A percentile compares a stretch with the other conserved stretches of the same genome.
Evolutionary conservation across 2,329 filamentous ascomycete genomes (phyloP).

Genomic region (Fusarium sp.): DNA sequence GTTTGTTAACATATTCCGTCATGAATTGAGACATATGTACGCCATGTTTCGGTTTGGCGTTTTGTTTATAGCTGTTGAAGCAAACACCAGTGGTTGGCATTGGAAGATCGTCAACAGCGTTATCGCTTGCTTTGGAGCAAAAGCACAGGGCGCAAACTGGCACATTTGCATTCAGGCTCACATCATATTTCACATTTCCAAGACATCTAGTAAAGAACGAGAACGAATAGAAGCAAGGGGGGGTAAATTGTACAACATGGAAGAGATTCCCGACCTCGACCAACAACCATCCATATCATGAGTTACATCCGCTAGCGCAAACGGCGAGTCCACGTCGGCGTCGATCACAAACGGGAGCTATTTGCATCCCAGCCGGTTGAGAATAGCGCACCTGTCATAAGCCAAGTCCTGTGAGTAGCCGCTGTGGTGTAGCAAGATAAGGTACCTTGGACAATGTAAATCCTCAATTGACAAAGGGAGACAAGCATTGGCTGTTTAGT

Average conservation of each 20-base stretch:
- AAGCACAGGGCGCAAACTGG: slow-evolving; percentile 23
- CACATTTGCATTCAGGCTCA: background rate
- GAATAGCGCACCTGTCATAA: background rate
- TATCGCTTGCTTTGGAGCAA: slow-evolving; percentile 6
- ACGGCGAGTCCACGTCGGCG: slow-evolving; percentile 24
- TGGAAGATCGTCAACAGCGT: slow-evolving; percentile 3
- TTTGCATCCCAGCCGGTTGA: slow-evolving; percentile 10
- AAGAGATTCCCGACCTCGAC: background rate
- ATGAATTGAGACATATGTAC: background rate
- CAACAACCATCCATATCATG: background rate
- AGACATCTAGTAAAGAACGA: background rate
- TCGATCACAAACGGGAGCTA: slow-evolving; percentile 26
- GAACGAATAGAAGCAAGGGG: background rate
- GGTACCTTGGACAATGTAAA: slow-evolving; percentile 20
- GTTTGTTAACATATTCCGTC: background rate
- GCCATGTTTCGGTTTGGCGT: background rate
- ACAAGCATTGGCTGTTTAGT: too few relatives aligned
- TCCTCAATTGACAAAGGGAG: slow-evolving; percentile 10
- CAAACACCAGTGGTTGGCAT: slow-evolving; percentile 5
- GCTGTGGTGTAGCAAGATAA: background rate
- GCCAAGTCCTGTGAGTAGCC: slow-evolving; percentile 11
- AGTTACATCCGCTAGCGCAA: slow-evolving; percentile 7
- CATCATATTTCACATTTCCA: background rate
- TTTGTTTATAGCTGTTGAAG: background rate
- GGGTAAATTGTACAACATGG: too few relatives aligned